Evolutionary conservation across 768 basidiomycete species (phyloP).

Genomic region (Harrya chromipes): DNA sequence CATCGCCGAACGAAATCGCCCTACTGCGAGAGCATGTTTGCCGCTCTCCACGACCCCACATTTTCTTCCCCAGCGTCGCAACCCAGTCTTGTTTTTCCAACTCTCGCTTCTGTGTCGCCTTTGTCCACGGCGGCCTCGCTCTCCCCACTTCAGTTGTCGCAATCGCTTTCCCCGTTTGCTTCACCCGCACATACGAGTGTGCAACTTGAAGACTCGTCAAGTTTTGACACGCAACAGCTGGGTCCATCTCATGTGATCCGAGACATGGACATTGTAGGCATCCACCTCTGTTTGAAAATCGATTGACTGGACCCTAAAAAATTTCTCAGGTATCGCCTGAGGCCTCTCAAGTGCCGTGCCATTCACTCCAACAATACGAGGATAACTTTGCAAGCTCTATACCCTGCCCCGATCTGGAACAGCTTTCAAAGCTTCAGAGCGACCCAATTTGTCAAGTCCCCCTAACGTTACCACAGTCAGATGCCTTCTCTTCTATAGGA

Average conservation of each 20-base stretch:
- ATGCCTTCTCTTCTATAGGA: neutral
- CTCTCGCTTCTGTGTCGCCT: neutral
- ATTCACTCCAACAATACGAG: neutral
- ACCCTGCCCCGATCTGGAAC: constrained; percentile 1
- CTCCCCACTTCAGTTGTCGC: constrained; percentile 16
- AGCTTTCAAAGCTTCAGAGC: neutral
- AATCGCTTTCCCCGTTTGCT: constrained; percentile 15
- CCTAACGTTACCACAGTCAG: neutral
- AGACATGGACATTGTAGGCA: constrained; percentile 31
- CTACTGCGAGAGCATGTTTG: constrained; percentile 16
- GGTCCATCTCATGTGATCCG: constrained; percentile 20
- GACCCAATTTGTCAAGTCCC: neutral
- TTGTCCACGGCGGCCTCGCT: constrained; percentile 5
- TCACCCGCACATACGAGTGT: constrained; percentile 1
- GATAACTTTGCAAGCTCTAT: neutral
- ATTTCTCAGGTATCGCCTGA: constrained; percentile 27
- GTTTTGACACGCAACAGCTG: constrained; percentile 18
- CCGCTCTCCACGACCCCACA: constrained; percentile 3
- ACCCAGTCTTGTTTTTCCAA: neutral
- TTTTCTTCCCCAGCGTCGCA: constrained; percentile 4
- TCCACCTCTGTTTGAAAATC: neutral
- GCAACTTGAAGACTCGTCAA: constrained; percentile 20
- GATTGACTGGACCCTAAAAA: constrained; percentile 1
- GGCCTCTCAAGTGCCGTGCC: neutral
- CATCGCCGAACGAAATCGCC: constrained; percentile 24